These are phyloP conservation scores for Curvularia lunata DNA, from an alignment of 2,329 filamentous ascomycete species.

Conservation along the genomic window DNA sequence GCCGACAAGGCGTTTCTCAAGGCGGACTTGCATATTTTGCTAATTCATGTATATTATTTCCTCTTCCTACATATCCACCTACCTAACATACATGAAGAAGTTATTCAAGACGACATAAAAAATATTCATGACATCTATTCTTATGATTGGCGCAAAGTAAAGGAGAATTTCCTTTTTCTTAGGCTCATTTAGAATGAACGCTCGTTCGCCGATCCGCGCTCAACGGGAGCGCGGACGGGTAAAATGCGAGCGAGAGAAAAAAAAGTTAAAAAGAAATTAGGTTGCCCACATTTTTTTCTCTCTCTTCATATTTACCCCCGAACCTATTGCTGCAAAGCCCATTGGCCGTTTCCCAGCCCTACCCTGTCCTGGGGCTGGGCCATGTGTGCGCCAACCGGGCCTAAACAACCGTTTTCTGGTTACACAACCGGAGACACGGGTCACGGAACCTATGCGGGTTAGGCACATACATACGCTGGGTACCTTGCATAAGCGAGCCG, in stretches of 20 bases:
- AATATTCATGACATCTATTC: neutral
- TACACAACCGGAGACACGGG: neutral
- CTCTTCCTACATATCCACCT: neutral
- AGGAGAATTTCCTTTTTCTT: neutral
- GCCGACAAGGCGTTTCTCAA: constrained; percentile 3
- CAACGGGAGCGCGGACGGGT: neutral
- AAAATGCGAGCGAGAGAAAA: neutral
- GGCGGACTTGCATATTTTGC: neutral
- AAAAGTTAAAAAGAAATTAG: no score
- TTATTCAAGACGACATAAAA: neutral
- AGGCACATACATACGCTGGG: no score
- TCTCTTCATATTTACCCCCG: no score
- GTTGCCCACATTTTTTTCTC: no score
- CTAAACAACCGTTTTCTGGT: neutral
- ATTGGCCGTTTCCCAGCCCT: no score
- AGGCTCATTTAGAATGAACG: neutral
- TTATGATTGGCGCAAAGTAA: neutral
- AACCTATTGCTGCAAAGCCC: no score
- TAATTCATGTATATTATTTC: neutral
- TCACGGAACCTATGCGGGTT: neutral
- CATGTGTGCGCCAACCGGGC: no score
- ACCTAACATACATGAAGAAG: neutral
- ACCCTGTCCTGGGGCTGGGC: neutral
- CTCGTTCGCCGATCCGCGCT: constrained; percentile 1
- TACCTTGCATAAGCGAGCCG: neutral